Conservation (phyloP, 805 yeast species). For the Yarrowia yakushimensis region DNA sequence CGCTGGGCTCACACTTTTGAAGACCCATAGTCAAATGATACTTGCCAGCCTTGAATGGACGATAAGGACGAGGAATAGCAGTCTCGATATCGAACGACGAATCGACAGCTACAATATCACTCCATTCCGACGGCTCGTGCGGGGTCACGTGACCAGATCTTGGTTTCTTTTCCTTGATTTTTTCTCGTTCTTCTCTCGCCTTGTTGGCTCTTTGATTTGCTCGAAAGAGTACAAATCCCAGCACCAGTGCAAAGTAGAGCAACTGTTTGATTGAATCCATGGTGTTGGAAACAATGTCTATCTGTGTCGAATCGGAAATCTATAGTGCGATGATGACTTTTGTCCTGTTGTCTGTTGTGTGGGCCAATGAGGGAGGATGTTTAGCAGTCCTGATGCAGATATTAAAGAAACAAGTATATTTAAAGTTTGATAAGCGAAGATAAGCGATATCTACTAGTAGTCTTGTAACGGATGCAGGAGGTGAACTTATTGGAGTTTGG, state of each 20-base stretch:
- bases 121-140: no score
- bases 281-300: no score
- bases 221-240: neutral
- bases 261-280: neutral
- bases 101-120: neutral
- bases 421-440: neutral
- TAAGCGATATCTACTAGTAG: no score
- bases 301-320: no score
- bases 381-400: neutral
- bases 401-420: neutral
- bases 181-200: neutral
- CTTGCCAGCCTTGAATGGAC: slow-evolving; percentile 62
- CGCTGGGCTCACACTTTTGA: slow-evolving; percentile 46
- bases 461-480: no score
- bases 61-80: slow-evolving; percentile 29
- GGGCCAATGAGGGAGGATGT: neutral
- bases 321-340: no score
- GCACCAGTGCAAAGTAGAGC: neutral
- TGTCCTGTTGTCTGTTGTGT: neutral
- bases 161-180: neutral
- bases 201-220: neutral
- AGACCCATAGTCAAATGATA: slow-evolving; percentile 65
- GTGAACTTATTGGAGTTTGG: no score
- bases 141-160: neutral
- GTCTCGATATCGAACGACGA: neutral